Base-by-base conservation (phyloP, 768 basidiomycete species). In the Tylopilus felleus region DNA sequence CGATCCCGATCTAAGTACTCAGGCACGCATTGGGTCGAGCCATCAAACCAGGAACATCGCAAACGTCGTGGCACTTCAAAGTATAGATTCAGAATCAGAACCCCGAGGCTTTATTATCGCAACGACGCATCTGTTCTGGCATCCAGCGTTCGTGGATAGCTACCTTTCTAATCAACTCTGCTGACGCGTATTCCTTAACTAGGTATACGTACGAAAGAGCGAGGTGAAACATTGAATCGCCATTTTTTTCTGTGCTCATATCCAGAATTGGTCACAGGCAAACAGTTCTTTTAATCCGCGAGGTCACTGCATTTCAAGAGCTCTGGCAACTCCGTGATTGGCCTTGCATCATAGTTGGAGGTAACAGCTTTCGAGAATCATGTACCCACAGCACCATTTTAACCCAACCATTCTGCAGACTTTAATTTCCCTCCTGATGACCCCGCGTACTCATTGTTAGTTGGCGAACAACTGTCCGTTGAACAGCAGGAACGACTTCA, bases 121-220 rank as follows among this genome's bases (percentile, higher is more conserved):
- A 3, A 97, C 95, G 1, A 94, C 94, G 0, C 95, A 98, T 73
- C 74, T 96, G 22, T 98, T 97, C 70, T 98, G 95, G 95, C 93
- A 96, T 71, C 93, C 93, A 6, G 80, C 79, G 85, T 93, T 71
- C 53, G 80, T 74, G 27, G 21, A 33, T 28, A 4, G 49, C 33
- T 8, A 27, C 9, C 8, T 35, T 51, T n/a, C 23, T 40, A 21
- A 12, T 49, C 21, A 29, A 8, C 23, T n/a, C 27, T 8, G 12
- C 46, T 62, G 25, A 62, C n/a, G 16, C 28, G 23, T 19, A 17
- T 46, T 44, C 14, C 2, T 33, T 22, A 22, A 45, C 25, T 35
- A 61, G 57, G 49, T 62, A 89, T 65, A 80, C 81, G 0, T 98
- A 97, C 65, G 95, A 98, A 71, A 81, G 93, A 56, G 75, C 83